phyloP scores from a whole-genome alignment of 257 asterid genomes.

The Forsythia viridissima region DNA sequence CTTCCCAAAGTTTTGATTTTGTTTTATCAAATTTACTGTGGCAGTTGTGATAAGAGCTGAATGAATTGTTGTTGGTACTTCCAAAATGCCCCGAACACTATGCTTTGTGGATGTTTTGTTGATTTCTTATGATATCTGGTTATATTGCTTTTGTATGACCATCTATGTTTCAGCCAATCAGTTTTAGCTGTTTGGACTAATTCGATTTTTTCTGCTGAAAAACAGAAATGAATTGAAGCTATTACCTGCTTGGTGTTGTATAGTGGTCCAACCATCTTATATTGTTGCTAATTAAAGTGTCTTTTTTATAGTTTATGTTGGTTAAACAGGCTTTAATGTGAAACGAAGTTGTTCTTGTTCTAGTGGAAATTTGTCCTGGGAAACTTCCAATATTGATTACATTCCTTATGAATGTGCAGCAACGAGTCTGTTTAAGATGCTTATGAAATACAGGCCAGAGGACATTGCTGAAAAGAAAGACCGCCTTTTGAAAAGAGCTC shows the following conservation, averaged over 20 bases:
- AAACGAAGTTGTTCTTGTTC: background rate
- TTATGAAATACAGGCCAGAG: slow-evolving; percentile 62
- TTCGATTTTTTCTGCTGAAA: background rate
- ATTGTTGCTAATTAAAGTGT: background rate
- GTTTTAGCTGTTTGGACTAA: background rate
- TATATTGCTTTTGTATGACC: background rate
- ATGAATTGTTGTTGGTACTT: background rate
- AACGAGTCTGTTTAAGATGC: slow-evolving; percentile 54
- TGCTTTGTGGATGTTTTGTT: background rate
- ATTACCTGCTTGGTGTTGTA: background rate
- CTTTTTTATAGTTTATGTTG: background rate
- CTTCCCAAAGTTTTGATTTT: background rate
- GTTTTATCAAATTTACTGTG: background rate
- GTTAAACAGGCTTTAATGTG: background rate
- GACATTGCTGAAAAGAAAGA: slow-evolving; percentile 61
- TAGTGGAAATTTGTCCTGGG: background rate
- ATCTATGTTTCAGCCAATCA: background rate
- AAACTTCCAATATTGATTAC: background rate
- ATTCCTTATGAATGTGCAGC: slow-evolving; percentile 26
- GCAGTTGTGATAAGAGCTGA: background rate
- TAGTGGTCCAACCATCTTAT: background rate
- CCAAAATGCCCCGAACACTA: background rate
- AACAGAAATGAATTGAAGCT: background rate
- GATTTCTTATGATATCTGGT: background rate
- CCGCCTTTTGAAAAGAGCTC: slow-evolving; percentile 57